Conservation (phyloP, 352 stramenopile genomes). For the Phytophthora idaei region DNA sequence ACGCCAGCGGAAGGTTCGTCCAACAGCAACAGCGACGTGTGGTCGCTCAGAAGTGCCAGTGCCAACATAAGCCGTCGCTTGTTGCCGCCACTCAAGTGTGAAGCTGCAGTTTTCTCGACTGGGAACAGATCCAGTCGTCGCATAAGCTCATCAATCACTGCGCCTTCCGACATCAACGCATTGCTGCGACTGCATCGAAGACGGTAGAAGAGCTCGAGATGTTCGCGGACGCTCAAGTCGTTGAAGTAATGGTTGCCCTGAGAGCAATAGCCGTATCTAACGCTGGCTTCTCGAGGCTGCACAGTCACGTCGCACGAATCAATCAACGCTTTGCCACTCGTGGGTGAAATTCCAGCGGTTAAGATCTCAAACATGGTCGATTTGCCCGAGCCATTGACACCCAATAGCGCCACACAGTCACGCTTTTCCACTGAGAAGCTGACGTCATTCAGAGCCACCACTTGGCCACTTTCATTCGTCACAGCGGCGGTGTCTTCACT, state of each 20-base stretch:
- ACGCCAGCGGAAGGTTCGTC: slow-evolving; percentile 85
- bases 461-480: slow-evolving; percentile 53
- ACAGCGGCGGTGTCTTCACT: slow-evolving; percentile 27
- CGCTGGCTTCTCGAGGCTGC: slow-evolving; percentile 54
- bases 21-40: slow-evolving; percentile 70
- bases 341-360: slow-evolving; percentile 90
- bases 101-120: slow-evolving; percentile 58
- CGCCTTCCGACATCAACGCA: slow-evolving; percentile 31
- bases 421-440: slow-evolving; percentile 85
- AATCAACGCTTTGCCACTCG: slow-evolving; percentile 58
- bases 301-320: slow-evolving; percentile 65
- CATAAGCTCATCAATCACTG: slow-evolving; percentile 53
- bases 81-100: slow-evolving; percentile 81
- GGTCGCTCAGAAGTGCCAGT: slow-evolving; percentile 68
- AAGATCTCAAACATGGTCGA: slow-evolving; percentile 97
- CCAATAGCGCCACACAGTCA: slow-evolving; percentile 93
- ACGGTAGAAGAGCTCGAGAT: slow-evolving; percentile 74
- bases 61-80: slow-evolving; percentile 84
- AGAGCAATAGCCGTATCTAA: slow-evolving; percentile 80
- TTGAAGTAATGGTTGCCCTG: slow-evolving; percentile 81
- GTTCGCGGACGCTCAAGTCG: slow-evolving; percentile 74
- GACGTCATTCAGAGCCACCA: slow-evolving; percentile 76
- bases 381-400: slow-evolving; percentile 96
- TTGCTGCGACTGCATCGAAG: slow-evolving; percentile 46
- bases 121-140: slow-evolving; percentile 62